Evolutionary conservation across 495 filamentous ascomycete species (phyloP).

Genomic region (Haplographium delicatum): DNA sequence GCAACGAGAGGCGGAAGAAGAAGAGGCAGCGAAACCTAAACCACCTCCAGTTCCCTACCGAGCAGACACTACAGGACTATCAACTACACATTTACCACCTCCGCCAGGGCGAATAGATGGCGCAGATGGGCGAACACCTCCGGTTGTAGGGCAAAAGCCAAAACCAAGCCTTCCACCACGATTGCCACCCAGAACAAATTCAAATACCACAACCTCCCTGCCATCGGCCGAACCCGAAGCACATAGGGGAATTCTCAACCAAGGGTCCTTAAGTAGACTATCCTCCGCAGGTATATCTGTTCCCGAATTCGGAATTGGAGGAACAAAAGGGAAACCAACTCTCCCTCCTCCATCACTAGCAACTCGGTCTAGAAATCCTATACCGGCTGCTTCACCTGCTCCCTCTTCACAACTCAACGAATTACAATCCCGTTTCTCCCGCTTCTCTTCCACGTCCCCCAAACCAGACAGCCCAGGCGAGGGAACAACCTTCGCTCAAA

Average conservation of each 20-base stretch:
- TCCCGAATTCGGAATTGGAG: constrained; percentile 71
- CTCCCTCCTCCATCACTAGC: constrained; percentile 13
- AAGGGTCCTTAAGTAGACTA: constrained; percentile 61
- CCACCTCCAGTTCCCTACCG: constrained; percentile 63
- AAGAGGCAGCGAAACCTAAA: constrained; percentile 38
- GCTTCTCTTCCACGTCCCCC: constrained; percentile 25
- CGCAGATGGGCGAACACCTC: constrained; percentile 30
- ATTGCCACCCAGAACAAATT: constrained; percentile 64
- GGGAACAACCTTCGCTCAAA: constrained; percentile 58
- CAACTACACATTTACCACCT: constrained; percentile 62
- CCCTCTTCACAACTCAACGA: constrained; percentile 47
- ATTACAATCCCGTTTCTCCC: constrained; percentile 49
- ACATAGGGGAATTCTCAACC: constrained; percentile 53
- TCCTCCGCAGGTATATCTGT: constrained; percentile 76
- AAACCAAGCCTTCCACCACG: constrained; percentile 60
- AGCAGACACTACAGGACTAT: constrained; percentile 64
- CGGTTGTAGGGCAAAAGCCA: constrained; percentile 16
- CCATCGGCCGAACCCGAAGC: constrained; percentile 34
- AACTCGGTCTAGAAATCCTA: constrained; percentile 16
- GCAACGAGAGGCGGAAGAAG: constrained; percentile 35
- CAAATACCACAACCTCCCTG: constrained; percentile 44
- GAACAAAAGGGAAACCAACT: constrained; percentile 14
- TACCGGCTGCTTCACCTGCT: background rate
- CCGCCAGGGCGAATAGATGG: constrained; percentile 59
- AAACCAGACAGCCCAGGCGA: constrained; percentile 30